phyloP scores from a whole-genome alignment of 2,329 filamentous ascomycete species.

The Xylaria sp. region DNA sequence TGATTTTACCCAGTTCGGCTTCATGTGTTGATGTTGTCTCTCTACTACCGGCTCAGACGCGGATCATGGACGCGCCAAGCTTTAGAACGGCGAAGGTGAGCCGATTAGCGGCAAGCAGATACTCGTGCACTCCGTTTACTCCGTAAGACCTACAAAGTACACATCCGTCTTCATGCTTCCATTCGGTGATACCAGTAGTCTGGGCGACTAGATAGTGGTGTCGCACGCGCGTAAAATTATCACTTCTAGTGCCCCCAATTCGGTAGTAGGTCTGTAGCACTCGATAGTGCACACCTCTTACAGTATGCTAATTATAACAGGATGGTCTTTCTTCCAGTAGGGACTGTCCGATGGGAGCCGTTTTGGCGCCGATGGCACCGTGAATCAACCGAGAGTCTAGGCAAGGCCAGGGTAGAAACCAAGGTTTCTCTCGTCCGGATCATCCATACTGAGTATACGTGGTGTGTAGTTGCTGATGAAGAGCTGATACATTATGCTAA shows the following conservation, averaged over 20 bases:
- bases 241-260: slow-evolving; percentile 6
- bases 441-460: not conserved
- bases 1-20: slow-evolving; percentile 12
- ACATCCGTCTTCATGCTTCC: not conserved
- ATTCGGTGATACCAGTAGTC: slow-evolving; percentile 13
- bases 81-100: slow-evolving; percentile 28
- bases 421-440: slow-evolving; percentile 14
- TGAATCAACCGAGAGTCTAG: slow-evolving; percentile 31
- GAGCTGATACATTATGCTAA: slow-evolving; percentile 5
- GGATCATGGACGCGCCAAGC: slow-evolving; percentile 28
- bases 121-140: not conserved
- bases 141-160: slow-evolving; percentile 23
- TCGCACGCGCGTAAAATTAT: slow-evolving; percentile 22
- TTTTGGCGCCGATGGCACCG: slow-evolving; percentile 33
- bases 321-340: slow-evolving; percentile 14
- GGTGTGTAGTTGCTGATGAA: not conserved
- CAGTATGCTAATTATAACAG: slow-evolving; percentile 19
- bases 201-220: slow-evolving; percentile 6
- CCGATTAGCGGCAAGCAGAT: slow-evolving; percentile 3
- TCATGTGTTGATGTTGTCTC: not conserved
- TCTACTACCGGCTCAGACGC: not conserved
- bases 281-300: not conserved
- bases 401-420: slow-evolving; percentile 19
- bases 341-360: slow-evolving; percentile 12
- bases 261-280: slow-evolving; percentile 7